Percentiles rank a stretch among this genome's conserved stretches.
Evolutionary conservation across 768 basidiomycete species (phyloP).

Genomic region (Mycena pura): DNA sequence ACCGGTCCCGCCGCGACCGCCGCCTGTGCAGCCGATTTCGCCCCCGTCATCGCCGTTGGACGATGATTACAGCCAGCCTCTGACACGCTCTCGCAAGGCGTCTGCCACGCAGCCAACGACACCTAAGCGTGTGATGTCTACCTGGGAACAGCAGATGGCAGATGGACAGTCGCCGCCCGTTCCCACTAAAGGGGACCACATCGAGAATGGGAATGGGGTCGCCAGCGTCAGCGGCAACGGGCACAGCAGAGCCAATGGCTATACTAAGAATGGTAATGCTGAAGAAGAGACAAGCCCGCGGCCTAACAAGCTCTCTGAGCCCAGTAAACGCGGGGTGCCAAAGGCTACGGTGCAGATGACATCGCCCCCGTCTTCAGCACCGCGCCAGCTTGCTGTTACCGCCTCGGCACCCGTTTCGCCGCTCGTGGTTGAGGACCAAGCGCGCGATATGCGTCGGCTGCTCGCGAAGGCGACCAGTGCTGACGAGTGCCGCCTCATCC

Average conservation of each 20-base stretch:
- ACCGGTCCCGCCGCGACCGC: conserved; percentile 67
- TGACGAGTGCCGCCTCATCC: conserved; percentile 84
- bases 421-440: conserved; percentile 50
- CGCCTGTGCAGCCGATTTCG: conserved; percentile 45
- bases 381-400: conserved; percentile 14
- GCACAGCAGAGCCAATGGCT: conserved; percentile 2
- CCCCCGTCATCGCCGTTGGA: conserved; percentile 55
- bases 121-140: conserved; percentile 36
- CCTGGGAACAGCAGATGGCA: conserved; percentile 32
- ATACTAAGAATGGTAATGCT: background rate
- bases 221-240: conserved; percentile 6
- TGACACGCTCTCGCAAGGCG: conserved; percentile 34
- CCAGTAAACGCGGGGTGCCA: conserved; percentile 17
- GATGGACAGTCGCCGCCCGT: conserved; percentile 16
- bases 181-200: conserved; percentile 2
- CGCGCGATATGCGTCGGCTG: conserved; percentile 71
- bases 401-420: conserved; percentile 27
- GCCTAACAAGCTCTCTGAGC: conserved; percentile 3
- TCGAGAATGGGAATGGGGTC: conserved; percentile 3
- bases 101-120: conserved; percentile 36
- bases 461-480: conserved; percentile 73
- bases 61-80: conserved; percentile 40
- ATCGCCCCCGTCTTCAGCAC: conserved; percentile 29
- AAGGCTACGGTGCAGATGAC: conserved; percentile 28
- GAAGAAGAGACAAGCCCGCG: conserved; percentile 9